A percentile compares a stretch with the other conserved stretches of the same genome.
phyloP scores from a whole-genome alignment of 2,329 filamentous ascomycete genomes.

The Nothomitra cinnamomea region DNA sequence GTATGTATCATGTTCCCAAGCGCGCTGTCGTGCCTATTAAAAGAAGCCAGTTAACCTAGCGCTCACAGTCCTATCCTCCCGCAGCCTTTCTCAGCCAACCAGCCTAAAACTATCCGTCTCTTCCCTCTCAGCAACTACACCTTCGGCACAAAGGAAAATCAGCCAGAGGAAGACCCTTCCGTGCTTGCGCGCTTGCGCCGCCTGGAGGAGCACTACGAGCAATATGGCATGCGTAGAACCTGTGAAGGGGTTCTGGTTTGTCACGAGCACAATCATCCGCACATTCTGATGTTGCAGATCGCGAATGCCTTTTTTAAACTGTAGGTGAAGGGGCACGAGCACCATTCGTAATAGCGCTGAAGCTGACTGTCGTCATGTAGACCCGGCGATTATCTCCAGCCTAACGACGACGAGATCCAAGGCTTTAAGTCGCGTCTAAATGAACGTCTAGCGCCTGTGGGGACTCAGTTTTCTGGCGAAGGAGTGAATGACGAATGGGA shows the following conservation, averaged over 20 bases:
- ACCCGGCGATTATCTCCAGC: slow-evolving; percentile 82
- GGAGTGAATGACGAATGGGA: slow-evolving; percentile 89
- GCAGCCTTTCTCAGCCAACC: slow-evolving; percentile 71
- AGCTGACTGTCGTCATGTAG: slow-evolving; percentile 20
- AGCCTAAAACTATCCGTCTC: slow-evolving; percentile 75
- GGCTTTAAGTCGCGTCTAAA: slow-evolving; percentile 93
- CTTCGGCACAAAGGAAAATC: slow-evolving; percentile 94
- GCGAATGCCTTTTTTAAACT: slow-evolving; percentile 99
- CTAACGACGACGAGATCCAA: slow-evolving; percentile 76
- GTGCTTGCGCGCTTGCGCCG: slow-evolving; percentile 84
- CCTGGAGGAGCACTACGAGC: slow-evolving; percentile 84
- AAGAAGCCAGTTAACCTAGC: slow-evolving; percentile 3
- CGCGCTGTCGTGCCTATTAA: not conserved
- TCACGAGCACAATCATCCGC: slow-evolving; percentile 97
- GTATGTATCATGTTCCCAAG: slow-evolving; percentile 21
- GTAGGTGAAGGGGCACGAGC: slow-evolving; percentile 22
- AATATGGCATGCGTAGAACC: slow-evolving; percentile 90
- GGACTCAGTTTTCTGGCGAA: slow-evolving; percentile 61
- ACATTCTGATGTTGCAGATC: slow-evolving; percentile 98
- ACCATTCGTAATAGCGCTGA: not conserved
- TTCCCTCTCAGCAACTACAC: slow-evolving; percentile 98
- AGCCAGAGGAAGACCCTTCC: slow-evolving; percentile 93
- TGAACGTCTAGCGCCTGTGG: slow-evolving; percentile 84
- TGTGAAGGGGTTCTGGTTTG: slow-evolving; percentile 95
- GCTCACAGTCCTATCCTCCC: slow-evolving; percentile 50